phyloP scores from a whole-genome alignment of 495 filamentous ascomycete genomes.

The Hyphodiscus hymeniophilus region DNA sequence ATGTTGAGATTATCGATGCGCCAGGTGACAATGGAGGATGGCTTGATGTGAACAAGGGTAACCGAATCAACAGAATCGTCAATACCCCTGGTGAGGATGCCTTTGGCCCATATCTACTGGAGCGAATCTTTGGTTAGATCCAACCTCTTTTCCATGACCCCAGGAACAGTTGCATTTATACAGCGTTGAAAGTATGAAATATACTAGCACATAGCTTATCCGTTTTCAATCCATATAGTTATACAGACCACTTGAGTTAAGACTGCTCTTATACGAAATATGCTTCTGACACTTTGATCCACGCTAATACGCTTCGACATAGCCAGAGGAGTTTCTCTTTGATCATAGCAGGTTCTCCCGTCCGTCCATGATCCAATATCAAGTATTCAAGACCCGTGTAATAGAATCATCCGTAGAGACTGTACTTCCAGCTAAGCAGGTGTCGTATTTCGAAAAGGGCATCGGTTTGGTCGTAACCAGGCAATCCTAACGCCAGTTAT shows the following conservation, averaged over 20 bases:
- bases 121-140: constrained; percentile 37
- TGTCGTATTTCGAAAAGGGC: too few relatives aligned
- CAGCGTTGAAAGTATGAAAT: background rate
- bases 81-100: constrained; percentile 44
- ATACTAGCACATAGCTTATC: background rate
- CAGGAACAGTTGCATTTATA: too few relatives aligned
- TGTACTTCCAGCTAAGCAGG: too few relatives aligned
- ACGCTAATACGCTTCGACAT: too few relatives aligned
- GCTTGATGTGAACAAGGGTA: constrained; percentile 62
- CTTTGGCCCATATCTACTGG: constrained; percentile 40
- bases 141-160: too few relatives aligned
- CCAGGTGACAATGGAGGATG: constrained; percentile 64
- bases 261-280: too few relatives aligned
- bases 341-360: too few relatives aligned
- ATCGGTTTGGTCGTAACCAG: background rate
- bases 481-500: constrained; percentile 18
- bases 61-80: constrained; percentile 66
- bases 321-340: too few relatives aligned
- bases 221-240: background rate
- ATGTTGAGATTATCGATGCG: constrained; percentile 33
- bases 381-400: too few relatives aligned
- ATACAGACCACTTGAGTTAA: background rate
- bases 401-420: too few relatives aligned
- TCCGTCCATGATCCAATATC: too few relatives aligned
- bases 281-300: too few relatives aligned